Conservation (phyloP, 225 moss, liverwort and hornwort genomes). For the Takakia lepidozioides region DNA sequence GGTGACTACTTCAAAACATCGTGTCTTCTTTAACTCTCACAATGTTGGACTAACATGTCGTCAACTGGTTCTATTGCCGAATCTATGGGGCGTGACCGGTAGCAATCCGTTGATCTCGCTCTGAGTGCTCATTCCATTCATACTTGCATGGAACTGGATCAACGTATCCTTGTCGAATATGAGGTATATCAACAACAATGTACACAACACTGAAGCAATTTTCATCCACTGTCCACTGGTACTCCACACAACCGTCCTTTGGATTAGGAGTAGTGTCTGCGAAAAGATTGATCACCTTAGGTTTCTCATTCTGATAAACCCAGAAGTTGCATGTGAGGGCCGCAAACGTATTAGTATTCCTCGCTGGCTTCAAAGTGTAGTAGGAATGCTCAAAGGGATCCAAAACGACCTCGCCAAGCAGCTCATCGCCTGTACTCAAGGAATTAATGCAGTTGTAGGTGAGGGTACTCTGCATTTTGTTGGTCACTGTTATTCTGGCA, state of each 20-base stretch:
- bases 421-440: slow-evolving; percentile 1
- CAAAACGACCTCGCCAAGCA: slow-evolving; percentile 2
- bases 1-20: too few species aligned
- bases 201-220: background rate
- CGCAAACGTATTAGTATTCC: background rate
- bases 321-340: slow-evolving; percentile 2
- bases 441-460: slow-evolving; percentile 2
- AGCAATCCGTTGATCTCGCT: too few species aligned
- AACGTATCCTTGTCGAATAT: background rate
- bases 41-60: too few species aligned
- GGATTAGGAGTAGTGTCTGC: background rate
- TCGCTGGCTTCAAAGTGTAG: background rate
- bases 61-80: too few species aligned
- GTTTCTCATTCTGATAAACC: background rate
- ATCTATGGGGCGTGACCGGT: too few species aligned
- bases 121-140: background rate
- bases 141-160: background rate
- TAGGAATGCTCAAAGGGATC: slow-evolving; percentile 1
- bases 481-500: background rate
- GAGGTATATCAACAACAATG: background rate
- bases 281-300: background rate
- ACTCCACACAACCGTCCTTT: slow-evolving; percentile 1
- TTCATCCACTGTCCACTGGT: background rate
- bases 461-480: background rate
- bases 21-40: too few species aligned